These are phyloP conservation scores for Aspergillus novofumigatus DNA, from an alignment of 2,329 filamentous ascomycete species.

Conservation along the genomic window DNA sequence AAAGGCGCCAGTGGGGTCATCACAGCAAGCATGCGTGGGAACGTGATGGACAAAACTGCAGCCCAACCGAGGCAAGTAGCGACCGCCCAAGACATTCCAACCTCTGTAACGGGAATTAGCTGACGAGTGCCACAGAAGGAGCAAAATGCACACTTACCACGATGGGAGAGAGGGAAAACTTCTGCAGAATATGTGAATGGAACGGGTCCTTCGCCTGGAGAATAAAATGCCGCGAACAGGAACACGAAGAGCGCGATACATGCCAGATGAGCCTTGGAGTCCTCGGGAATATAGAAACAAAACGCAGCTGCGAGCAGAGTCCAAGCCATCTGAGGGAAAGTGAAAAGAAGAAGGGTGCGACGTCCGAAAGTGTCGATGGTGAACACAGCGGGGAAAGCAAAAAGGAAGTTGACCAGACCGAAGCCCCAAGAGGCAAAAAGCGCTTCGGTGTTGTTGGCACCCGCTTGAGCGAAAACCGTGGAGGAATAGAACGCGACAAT, in stretches of 20 bases:
- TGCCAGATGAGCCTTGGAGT: conserved; percentile 45
- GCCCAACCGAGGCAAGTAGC: conserved; percentile 48
- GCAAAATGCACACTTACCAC: conserved; percentile 32
- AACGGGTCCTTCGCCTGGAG: conserved; percentile 58
- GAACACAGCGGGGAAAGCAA: conserved; percentile 61
- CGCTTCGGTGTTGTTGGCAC: conserved; percentile 53
- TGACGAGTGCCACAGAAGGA: conserved; percentile 15
- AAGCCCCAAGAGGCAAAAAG: conserved; percentile 62
- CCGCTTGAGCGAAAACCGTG: conserved; percentile 53
- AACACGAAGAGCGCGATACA: conserved; percentile 60
- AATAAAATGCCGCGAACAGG: conserved; percentile 62
- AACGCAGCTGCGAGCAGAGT: conserved; percentile 61
- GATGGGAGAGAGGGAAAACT: conserved; percentile 53
- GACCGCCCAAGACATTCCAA: conserved; percentile 46
- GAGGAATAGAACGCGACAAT: conserved; percentile 74
- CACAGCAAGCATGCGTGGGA: conserved; percentile 44
- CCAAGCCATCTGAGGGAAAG: conserved; percentile 65
- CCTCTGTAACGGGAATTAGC: conserved; percentile 33
- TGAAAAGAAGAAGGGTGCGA: conserved; percentile 59
- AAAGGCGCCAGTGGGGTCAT: conserved; percentile 54
- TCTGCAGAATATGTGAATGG: conserved; percentile 53
- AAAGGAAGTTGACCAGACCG: conserved; percentile 62
- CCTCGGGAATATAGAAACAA: conserved; percentile 49
- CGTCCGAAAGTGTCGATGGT: conserved; percentile 67
- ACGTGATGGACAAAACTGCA: conserved; percentile 48